Evolutionary conservation across 345 rosid genomes (phyloP).

Genomic region (Gossypium anomalum): DNA sequence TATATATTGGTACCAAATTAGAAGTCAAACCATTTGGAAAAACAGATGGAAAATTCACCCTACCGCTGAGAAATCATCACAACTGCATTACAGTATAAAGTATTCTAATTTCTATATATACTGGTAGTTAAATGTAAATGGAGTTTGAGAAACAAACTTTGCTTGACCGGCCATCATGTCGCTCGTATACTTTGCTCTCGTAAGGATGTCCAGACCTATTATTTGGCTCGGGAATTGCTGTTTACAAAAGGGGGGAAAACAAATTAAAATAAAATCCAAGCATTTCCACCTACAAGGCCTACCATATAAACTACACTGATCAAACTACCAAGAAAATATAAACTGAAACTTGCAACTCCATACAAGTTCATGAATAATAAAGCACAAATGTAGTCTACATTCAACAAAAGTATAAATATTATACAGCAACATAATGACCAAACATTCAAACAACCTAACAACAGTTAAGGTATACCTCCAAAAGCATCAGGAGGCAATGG

Average conservation of each 20-base stretch:
- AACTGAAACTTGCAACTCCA: not conserved
- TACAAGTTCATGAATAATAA: not conserved
- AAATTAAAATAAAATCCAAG: not conserved
- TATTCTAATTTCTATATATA: slow-evolving; percentile 12
- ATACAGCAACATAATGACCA: not conserved
- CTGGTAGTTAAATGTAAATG: slow-evolving; percentile 8
- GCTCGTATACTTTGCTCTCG: slow-evolving; percentile 59
- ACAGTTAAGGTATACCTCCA: slow-evolving; percentile 52
- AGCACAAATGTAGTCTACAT: not conserved
- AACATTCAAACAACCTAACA: not conserved
- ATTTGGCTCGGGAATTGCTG: slow-evolving; percentile 46
- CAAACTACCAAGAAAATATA: not conserved
- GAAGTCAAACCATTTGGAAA: not conserved
- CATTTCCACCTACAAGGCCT: not conserved
- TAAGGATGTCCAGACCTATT: slow-evolving; percentile 46
- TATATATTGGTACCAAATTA: not conserved
- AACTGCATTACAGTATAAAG: not conserved
- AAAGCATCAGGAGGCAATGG: slow-evolving; percentile 95
- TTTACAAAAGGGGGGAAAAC: not conserved
- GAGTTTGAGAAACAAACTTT: slow-evolving; percentile 55
- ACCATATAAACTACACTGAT: not conserved
- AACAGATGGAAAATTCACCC: not conserved
- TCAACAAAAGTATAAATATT: not conserved
- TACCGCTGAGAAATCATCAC: not conserved
- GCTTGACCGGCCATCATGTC: slow-evolving; percentile 45